Base-by-base conservation (phyloP, 2,329 filamentous ascomycete species). In the Trichophyton mentagrophytes region DNA sequence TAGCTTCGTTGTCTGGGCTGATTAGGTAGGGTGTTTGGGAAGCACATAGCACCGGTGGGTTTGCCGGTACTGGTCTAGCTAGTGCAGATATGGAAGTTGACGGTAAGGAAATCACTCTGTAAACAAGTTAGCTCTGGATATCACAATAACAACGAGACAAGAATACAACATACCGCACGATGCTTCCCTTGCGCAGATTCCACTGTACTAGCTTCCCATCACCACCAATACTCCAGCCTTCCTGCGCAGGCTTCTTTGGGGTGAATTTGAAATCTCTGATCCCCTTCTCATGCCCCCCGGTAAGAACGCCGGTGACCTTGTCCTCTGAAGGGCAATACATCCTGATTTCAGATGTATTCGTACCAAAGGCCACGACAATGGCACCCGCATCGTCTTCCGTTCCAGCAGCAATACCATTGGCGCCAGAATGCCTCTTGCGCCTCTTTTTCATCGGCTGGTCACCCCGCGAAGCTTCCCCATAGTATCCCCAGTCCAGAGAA, bases 161-260 rank as follows among this genome's bases (percentile, higher is more conserved):
- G 22, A 30, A 7, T 27, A 20, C 17, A 25, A 25, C 69, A 63
- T 71, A 80, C 79, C 75, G 74, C 61, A 74, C 70, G 57, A 69
- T 72, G 64, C 73, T 69, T 60, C 74, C 73, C 22, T 71, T 76
- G 64, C 67, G 70, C 60, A 80, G 66, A 69, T 80, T 76, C 79
- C 79, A 81, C 65, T 80, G 78, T 22, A 80, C 73, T 56, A 80
- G 71, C 65, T 77, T 80, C 62, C 76, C 77, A 68, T 81, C 79
- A 57, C 75, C 76, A 57, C 79, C 79, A 61, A 80, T 75, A 72
- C 79, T 80, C 79, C 79, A 81, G n/a, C 73, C 78, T 64, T 77
- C 75, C 22, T 71, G 67, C 59, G 66, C 68, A 22, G 73, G 69
- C 6, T 68, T 68, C 36, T 71, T 69, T 47, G 72, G 68, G 6